phyloP scores from a whole-genome alignment of 2,329 filamentous ascomycete species.

The Niveomyces coronatus region DNA sequence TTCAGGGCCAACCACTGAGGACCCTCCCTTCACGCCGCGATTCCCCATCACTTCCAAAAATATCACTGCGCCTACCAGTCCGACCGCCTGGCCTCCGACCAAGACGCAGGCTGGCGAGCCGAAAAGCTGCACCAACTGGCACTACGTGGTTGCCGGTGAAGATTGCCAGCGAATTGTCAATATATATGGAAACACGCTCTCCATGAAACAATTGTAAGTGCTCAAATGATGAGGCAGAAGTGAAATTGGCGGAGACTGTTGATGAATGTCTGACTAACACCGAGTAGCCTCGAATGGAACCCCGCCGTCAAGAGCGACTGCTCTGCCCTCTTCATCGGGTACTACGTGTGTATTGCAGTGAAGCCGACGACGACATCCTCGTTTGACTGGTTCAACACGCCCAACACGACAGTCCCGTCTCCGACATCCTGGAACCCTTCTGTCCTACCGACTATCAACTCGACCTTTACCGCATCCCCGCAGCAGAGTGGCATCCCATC shows the following conservation, averaged over 20 bases:
- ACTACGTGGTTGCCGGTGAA: constrained; percentile 7
- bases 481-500: constrained; percentile 5
- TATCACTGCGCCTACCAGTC: constrained; percentile 7
- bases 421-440: not conserved
- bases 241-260: not conserved
- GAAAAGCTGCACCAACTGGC: constrained; percentile 11
- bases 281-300: constrained; percentile 11
- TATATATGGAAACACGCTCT: not conserved
- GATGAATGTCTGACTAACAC: not conserved
- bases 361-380: not conserved
- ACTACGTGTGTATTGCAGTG: constrained; percentile 4
- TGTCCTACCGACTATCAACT: constrained; percentile 2
- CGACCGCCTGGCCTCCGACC: constrained; percentile 12
- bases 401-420: not conserved
- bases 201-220: constrained; percentile 3
- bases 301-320: constrained; percentile 11
- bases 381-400: constrained; percentile 7
- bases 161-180: constrained; percentile 9
- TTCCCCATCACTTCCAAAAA: constrained; percentile 8
- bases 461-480: constrained; percentile 4
- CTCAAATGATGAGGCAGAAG: not conserved
- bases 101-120: constrained; percentile 14
- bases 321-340: constrained; percentile 8
- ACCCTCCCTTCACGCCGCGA: constrained; percentile 6
- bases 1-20: not conserved